Base-by-base conservation (phyloP, 345 rosid species). In the Dimocarpus longan region DNA sequence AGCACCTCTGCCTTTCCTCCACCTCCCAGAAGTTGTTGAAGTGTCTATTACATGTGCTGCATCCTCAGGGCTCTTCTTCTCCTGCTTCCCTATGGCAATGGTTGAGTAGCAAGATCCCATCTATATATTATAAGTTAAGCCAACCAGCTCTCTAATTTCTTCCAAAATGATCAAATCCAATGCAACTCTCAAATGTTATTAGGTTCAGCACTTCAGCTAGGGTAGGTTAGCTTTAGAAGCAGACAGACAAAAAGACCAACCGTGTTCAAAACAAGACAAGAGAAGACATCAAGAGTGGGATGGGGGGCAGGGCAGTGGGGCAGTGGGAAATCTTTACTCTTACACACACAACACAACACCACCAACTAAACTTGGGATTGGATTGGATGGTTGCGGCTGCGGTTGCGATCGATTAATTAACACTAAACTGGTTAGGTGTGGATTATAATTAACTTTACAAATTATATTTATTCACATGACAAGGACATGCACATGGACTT, bases 1-100 rank as follows among this genome's bases (percentile, higher is more conserved):
- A 75, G n/a, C 85, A 73, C 82, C 84, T 76, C 85, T 80, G 37
- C 83, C 83, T 83, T 82, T 88, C 83, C 82, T 88, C 97, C 96
- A 88, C 80, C 87, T 73, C 70, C 85, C 81, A 37, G 86, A 85
- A 46, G 86, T 66, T 18, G 77, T 60, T 19, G 22, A 75, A 52
- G 63, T 22, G 5, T n/a, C 73, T 15, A 69, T 77, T 18, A 32
- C 37, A 32, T 32, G 37, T 32, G 78, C 54, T 46, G 85, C 81
- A 40, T 73, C 76, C 7, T 40, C 76, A 19, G 12, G 11, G 15
- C 54, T 52, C 32, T 62, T 63, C 15, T 56, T 68, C 42, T 73
- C 59, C 24, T 40, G 37, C 37, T 32, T 32, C 37, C 37, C 37
- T 32, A 32, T 32, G 37, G 37, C 26, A 43, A 16, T 21, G 7